phyloP scores from a whole-genome alignment of 352 stramenopile genomes.

The Globisporangium paddicum region DNA sequence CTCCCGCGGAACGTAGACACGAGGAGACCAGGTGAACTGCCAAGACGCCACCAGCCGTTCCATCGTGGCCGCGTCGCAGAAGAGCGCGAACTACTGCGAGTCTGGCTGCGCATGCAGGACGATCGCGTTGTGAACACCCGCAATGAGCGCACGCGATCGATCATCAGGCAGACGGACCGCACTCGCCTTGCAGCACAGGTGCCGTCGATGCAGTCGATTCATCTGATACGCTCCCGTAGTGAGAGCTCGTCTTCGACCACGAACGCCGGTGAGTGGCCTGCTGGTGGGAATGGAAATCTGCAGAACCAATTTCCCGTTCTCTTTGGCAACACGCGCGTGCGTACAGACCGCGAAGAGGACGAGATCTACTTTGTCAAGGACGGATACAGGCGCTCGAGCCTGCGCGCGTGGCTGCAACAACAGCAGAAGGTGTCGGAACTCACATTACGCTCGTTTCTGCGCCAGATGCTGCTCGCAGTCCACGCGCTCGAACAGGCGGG shows the following conservation, averaged over 20 bases:
- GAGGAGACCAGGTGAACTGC: not conserved
- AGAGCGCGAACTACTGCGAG: conserved; percentile 16
- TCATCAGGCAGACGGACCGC: not conserved
- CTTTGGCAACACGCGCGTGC: not conserved
- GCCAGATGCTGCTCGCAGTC: conserved; percentile 58
- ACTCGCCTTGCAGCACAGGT: not conserved
- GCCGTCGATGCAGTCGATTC: conserved; percentile 1
- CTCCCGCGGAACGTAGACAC: conserved; percentile 5
- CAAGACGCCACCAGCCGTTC: not conserved
- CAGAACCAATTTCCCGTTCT: conserved; percentile 5
- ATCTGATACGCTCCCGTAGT: conserved; percentile 2
- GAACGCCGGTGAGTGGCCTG: not conserved
- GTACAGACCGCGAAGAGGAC: conserved; percentile 7
- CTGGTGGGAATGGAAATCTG: not conserved
- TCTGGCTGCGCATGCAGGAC: conserved; percentile 3
- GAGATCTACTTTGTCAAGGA: conserved; percentile 18
- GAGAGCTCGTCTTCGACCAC: not conserved
- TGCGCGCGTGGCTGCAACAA: conserved; percentile 37
- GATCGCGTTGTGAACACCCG: not conserved
- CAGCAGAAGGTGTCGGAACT: conserved; percentile 25
- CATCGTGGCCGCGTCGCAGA: conserved; percentile 8
- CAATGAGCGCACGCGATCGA: not conserved
- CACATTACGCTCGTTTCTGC: conserved; percentile 46
- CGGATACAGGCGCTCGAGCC: conserved; percentile 23
- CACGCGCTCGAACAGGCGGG: conserved; percentile 43